These are phyloP conservation scores for Ustilago curta DNA, from an alignment of 1,284 basidiomycete species.

Conservation along the genomic window DNA sequence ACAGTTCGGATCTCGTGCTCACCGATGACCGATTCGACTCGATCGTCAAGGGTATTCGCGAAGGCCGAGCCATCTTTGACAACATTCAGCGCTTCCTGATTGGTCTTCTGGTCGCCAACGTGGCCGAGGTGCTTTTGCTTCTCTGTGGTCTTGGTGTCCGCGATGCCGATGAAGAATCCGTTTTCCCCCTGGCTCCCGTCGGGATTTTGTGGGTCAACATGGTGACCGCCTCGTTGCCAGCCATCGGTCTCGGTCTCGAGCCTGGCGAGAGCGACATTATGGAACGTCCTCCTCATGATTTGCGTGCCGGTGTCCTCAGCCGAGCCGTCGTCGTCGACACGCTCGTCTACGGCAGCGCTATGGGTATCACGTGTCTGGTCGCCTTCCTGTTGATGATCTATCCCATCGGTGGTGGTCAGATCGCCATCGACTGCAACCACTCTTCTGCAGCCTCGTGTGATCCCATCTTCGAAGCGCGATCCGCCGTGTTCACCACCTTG, in stretches of 20 bases:
- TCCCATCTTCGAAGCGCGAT: slow-evolving; percentile 61
- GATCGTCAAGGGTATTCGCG: slow-evolving; percentile 60
- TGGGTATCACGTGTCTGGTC: slow-evolving; percentile 61
- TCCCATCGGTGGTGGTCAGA: slow-evolving; percentile 52
- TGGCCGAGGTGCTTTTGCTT: slow-evolving; percentile 62
- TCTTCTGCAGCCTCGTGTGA: slow-evolving; percentile 50
- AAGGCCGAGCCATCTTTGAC: slow-evolving; percentile 64
- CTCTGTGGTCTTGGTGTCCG: slow-evolving; percentile 62
- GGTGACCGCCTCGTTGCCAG: slow-evolving; percentile 61
- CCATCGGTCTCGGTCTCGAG: slow-evolving; percentile 63
- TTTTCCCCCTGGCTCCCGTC: slow-evolving; percentile 62
- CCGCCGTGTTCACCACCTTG: slow-evolving; percentile 59
- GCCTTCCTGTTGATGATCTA: slow-evolving; percentile 64
- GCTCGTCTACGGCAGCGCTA: slow-evolving; percentile 58
- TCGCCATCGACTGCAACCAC: slow-evolving; percentile 59
- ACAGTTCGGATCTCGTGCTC: slow-evolving; percentile 68
- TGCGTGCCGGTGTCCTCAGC: slow-evolving; percentile 58
- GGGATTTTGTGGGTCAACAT: slow-evolving; percentile 64
- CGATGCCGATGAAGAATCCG: slow-evolving; percentile 54
- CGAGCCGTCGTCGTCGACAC: slow-evolving; percentile 60
- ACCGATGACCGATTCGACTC: slow-evolving; percentile 63
- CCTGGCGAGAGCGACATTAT: slow-evolving; percentile 58
- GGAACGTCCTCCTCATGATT: slow-evolving; percentile 58
- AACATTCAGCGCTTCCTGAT: slow-evolving; percentile 66
- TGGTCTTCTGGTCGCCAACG: slow-evolving; percentile 62